Evolutionary conservation across 257 asterid genomes (phyloP), one percentile per base, ranked within the genome.

Genomic region (Rauvolfia tetraphylla): DNA sequence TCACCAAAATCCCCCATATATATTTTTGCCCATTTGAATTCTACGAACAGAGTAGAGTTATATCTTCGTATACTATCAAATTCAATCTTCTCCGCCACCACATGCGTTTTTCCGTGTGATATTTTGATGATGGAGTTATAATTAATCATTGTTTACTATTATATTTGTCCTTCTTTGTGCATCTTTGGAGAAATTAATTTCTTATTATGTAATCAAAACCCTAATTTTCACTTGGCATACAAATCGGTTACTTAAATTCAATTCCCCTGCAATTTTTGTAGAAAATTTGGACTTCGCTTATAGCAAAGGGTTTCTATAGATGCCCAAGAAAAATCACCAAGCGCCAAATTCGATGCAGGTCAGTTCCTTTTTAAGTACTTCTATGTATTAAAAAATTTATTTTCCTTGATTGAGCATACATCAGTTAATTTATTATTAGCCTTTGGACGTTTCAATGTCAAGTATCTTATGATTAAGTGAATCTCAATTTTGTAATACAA

Each of bases 141-240:
- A n/a, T n/a, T n/a, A n/a, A n/a, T n/a, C n/a, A n/a, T n/a, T n/a
- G n/a, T n/a, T n/a, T n/a, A n/a, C n/a, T n/a, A n/a, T n/a, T n/a
- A n/a, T n/a, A n/a, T n/a, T n/a, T n/a, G n/a, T n/a, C n/a, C n/a
- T n/a, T n/a, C n/a, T n/a, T n/a, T n/a, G n/a, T n/a, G n/a, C n/a
- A n/a, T n/a, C n/a, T n/a, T n/a, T n/a, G n/a, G n/a, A n/a, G n/a
- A n/a, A n/a, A n/a, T n/a, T n/a, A n/a, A n/a, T n/a, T n/a, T n/a
- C n/a, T n/a, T 79, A 65, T 65, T 81, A 31, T 71, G 63, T 72
- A 5, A 34, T 68, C 54, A 54, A 89, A 89, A 92, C 96, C 97
- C 97, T 92, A 90, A 85, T 87, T 85, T 79, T 63, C 65, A 63
- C 36, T 62, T 70, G 34, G 8, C 71, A 54, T 71, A 66, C 69